Evolutionary conservation across 177 flowering plant genomes (phyloP), one percentile per base, ranked within the genome.

Genomic region (Vitis hybrid): DNA sequence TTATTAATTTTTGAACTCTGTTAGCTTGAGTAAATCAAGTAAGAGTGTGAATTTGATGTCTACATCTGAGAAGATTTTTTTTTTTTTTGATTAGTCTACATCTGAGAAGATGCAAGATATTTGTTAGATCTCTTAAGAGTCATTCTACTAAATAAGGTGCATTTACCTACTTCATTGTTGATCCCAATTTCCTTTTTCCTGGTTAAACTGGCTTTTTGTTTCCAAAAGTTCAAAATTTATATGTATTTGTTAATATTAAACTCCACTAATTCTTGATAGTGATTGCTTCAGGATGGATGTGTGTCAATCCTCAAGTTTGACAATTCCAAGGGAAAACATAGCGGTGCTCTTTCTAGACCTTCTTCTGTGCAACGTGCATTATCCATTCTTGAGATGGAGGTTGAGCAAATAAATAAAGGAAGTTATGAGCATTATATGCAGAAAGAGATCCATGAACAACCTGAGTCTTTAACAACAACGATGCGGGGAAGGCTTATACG

Each of bases 361-460:
- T 88, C 92, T 59, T 91, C 95, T n/a, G 95, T 95, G 66, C 90
- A 91, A 72, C 92, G 98, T 62, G 98, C 99, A 70, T 80, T 95
- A 73, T 95, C 98, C 63, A 72, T 91, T 77, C 90, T 95, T 55
- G 93, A 93, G 78, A 90, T 95, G 99, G 99, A 95, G 80, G 98
- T 93, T 77, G 97, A 93, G 75, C 97, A 95, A 82, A 95, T 95
- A 78, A 93, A 92, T 56, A 95, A 95, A 83, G 99, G 99, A 55
- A 85, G 80, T 6, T 95, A 87, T 69, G 93, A 95, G 64, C 97
- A 95, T 74, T 95, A 91, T 64, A 95, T 95, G 99, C 93, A 93
- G 79, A 95, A 95, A 79, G 99, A 95, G 79, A 95, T 95, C 70
- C 97, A 93, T 78, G 99, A 95, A 72, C 98, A 95, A 65, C 97